Evolutionary conservation across 257 asterid genomes (phyloP), one percentile per base, ranked within the genome.

Genomic region (Nicotiana paniculata): DNA sequence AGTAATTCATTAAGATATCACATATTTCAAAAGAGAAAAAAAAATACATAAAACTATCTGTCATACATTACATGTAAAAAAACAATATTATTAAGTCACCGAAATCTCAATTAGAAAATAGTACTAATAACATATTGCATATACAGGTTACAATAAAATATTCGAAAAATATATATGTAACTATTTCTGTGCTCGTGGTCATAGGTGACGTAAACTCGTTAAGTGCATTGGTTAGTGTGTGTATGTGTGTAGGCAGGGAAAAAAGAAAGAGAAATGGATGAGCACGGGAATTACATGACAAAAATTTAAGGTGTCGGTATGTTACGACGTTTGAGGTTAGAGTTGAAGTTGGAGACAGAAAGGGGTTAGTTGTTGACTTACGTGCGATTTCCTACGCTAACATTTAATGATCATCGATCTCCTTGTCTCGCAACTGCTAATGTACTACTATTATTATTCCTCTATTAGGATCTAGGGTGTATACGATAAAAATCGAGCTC

Each of bases 301-400:
- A 66, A 32, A 66, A 30, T 66, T 66, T 24, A 66, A 66, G 75
- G 75, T 66, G 46, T 66, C 75, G 75, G 75, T 66, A 30, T 66
- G 26, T 32, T 10, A 53, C 6, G 17, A 53, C 17, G 58, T 53
- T 51, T 17, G 58, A 53, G 43, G 9, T 37, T 37, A 37, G 43
- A 8, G 51, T 43, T 43, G 9, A 11, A 43, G 28, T 46, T 72
- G 8, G 51, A 48, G 61, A 24, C 63, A 51, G 37, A 75, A 21
- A 28, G 26, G 75, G 30, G 82, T 59, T 79, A 15, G 82, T 62
- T 79, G 62, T 51, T 75, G 80, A 75, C 80, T 75, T 75, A 75
- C 80, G 43, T 62, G 55, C 3, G 28, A 79, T 12, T 4, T 79
- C 9, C 61, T 62, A 26, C 6, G 30, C 48, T 15, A 43, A 51